Conservation (phyloP, 441 rosid species). For the Gossypium gossypioides region DNA sequence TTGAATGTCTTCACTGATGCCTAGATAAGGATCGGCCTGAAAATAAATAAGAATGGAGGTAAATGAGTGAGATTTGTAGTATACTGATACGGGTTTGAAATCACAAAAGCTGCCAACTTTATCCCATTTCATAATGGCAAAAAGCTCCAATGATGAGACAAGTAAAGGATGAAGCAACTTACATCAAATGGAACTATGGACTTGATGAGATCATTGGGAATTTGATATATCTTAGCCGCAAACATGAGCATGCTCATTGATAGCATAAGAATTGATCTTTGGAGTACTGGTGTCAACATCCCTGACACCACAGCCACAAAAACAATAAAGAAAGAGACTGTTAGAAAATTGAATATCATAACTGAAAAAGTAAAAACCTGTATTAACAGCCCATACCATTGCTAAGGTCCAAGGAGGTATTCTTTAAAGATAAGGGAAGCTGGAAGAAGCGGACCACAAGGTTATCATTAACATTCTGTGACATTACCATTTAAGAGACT, state of each 20-base stretch:
- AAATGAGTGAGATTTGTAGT: background rate
- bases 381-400: slow-evolving; percentile 40
- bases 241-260: slow-evolving; percentile 73
- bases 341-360: slow-evolving; percentile 9
- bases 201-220: slow-evolving; percentile 51
- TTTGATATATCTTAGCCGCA: slow-evolving; percentile 62
- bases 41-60: slow-evolving; percentile 5
- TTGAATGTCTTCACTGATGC: slow-evolving; percentile 60
- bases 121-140: background rate
- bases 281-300: slow-evolving; percentile 46
- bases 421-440: slow-evolving; percentile 66
- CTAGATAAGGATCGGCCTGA: slow-evolving; percentile 81
- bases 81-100: background rate
- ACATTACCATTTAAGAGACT: slow-evolving; percentile 5
- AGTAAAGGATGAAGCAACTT: slow-evolving; percentile 21
- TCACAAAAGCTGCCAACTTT: background rate
- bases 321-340: slow-evolving; percentile 9
- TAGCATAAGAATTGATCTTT: slow-evolving; percentile 50
- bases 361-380: slow-evolving; percentile 7
- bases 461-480: slow-evolving; percentile 59
- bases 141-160: background rate
- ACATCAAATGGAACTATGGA: slow-evolving; percentile 48
- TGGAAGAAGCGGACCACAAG: slow-evolving; percentile 68
- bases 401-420: slow-evolving; percentile 40
- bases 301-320: slow-evolving; percentile 27